Conservation (phyloP, 148 eudicot genomes). For the Arbutus unedo region DNA sequence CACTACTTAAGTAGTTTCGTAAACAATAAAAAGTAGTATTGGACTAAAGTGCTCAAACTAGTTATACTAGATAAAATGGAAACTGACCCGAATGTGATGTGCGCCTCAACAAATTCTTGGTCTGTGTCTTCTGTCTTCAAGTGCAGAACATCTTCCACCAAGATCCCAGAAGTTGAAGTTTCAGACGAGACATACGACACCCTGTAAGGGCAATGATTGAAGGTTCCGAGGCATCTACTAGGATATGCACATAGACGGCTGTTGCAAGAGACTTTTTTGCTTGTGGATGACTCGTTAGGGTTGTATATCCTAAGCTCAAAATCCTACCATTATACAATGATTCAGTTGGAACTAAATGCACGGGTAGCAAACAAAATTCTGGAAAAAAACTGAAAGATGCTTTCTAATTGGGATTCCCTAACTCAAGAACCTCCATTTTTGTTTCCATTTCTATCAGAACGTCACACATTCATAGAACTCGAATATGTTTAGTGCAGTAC, state of each 20-base stretch:
- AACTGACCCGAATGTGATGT: slow-evolving; percentile 85
- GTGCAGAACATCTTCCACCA: slow-evolving; percentile 25
- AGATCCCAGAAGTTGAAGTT: slow-evolving; percentile 89
- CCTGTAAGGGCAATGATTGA: slow-evolving; percentile 63
- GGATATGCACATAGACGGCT: slow-evolving; percentile 2
- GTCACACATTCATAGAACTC: neutral
- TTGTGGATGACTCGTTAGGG: slow-evolving; percentile 69
- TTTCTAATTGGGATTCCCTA: neutral
- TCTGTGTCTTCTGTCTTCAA: slow-evolving; percentile 11
- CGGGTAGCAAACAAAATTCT: neutral
- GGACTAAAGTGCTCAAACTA: neutral
- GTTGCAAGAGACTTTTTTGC: slow-evolving; percentile 70
- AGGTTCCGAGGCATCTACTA: slow-evolving; percentile 21
- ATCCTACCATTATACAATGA: slow-evolving; percentile 40
- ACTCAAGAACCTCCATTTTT: neutral
- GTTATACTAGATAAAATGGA: neutral
- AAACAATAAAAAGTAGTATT: neutral
- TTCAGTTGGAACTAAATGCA: neutral
- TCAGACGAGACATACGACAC: slow-evolving; percentile 89
- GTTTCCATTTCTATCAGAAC: neutral
- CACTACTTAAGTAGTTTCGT: neutral
- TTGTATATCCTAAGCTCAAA: slow-evolving; percentile 85
- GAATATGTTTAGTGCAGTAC: neutral
- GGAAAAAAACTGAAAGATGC: neutral
- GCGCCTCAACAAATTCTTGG: slow-evolving; percentile 39